Evolutionary conservation across 106 monocot species (phyloP).

Genomic region (Dactylorhiza incarnata): DNA sequence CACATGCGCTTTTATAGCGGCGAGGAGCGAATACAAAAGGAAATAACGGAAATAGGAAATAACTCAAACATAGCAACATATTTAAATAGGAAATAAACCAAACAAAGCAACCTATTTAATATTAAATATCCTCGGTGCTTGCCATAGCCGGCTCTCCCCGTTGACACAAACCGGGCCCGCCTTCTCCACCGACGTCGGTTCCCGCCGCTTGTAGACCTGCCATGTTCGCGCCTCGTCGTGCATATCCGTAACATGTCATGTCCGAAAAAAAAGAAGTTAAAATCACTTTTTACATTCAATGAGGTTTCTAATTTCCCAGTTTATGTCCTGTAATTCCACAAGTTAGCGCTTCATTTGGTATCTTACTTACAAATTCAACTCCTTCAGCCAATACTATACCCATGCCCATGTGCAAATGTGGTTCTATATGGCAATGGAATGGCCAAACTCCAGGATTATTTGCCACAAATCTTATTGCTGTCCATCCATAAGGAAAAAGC

Average conservation of each 20-base stretch:
- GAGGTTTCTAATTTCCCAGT: conserved; percentile 20
- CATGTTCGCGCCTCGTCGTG: no score
- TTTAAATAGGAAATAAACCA: no score
- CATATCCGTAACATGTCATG: no score
- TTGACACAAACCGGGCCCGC: no score
- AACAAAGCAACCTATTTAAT: no score
- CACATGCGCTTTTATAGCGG: no score
- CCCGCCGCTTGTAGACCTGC: no score
- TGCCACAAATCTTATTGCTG: conserved; percentile 56
- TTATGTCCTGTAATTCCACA: conserved; percentile 54
- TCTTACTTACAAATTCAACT: conserved; percentile 26
- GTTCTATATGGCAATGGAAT: conserved; percentile 77
- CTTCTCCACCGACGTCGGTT: no score
- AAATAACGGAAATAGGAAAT: no score
- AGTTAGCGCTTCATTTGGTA: conserved; percentile 60
- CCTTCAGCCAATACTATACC: conserved; percentile 68
- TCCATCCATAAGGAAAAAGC: conserved; percentile 77
- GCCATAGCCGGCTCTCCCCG: not conserved
- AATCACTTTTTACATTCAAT: not conserved
- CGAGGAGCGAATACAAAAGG: no score
- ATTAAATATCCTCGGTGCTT: not conserved
- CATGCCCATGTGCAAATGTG: conserved; percentile 87
- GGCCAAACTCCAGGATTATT: conserved; percentile 75
- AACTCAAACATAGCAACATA: no score
- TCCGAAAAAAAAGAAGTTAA: not conserved